A percentile compares a stretch with the other conserved stretches of the same genome.
Conservation (phyloP, 2,329 filamentous ascomycete genomes). For the Trichoderma sp. region DNA sequence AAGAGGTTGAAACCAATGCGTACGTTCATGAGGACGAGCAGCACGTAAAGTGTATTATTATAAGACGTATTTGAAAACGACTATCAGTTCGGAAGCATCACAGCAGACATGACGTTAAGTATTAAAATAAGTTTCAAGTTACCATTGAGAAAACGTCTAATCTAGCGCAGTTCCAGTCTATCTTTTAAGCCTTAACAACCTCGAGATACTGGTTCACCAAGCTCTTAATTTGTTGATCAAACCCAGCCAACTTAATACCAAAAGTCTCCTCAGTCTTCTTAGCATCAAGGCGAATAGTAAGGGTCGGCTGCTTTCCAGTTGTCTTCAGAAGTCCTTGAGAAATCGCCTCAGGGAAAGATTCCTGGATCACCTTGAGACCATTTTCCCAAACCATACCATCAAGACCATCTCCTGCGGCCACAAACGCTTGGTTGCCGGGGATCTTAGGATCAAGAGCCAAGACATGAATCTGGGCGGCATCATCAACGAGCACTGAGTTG, state of each 20-base stretch:
- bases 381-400: neutral
- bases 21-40: no score
- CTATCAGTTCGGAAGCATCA: no score
- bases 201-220: conserved; percentile 2
- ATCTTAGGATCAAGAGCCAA: neutral
- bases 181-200: neutral
- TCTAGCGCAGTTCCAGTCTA: neutral
- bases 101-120: neutral
- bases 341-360: neutral
- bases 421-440: neutral
- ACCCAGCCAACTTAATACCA: neutral
- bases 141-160: neutral
- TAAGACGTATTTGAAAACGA: no score
- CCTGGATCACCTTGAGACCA: neutral
- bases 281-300: neutral
- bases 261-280: conserved; percentile 11
- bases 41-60: no score
- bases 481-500: neutral
- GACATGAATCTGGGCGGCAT: neutral
- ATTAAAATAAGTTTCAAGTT: neutral
- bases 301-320: conserved; percentile 8
- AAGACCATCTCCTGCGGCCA: neutral
- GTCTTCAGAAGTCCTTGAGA: conserved; percentile 7
- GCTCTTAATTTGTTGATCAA: neutral
- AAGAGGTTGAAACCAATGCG: no score